These are phyloP conservation scores for Globisporangium nodosum DNA, from an alignment of 352 stramenopile genomes.

Conservation along the genomic window DNA sequence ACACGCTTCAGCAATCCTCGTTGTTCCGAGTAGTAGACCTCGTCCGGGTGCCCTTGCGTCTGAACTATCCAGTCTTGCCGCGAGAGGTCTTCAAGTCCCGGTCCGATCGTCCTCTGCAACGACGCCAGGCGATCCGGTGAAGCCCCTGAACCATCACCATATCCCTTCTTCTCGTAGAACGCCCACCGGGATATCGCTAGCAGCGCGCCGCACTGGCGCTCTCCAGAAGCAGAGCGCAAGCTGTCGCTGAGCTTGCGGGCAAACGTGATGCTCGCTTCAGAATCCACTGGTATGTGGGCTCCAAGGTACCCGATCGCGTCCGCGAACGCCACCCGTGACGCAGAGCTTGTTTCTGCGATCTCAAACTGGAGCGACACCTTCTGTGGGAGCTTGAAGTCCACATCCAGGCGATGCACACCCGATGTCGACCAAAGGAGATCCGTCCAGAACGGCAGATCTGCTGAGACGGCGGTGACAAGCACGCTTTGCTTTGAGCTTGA, in stretches of 20 bases:
- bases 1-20: constrained; percentile 39
- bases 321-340: constrained; percentile 43
- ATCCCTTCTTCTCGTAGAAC: constrained; percentile 26
- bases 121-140: constrained; percentile 1
- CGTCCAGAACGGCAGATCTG: constrained; percentile 30
- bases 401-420: constrained; percentile 22
- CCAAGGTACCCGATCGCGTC: constrained; percentile 49
- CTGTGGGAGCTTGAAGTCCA: constrained; percentile 8
- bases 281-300: constrained; percentile 22
- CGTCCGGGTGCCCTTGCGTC: neutral
- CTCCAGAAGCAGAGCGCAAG: constrained; percentile 33
- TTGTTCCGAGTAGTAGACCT: constrained; percentile 51
- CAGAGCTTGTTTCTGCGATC: constrained; percentile 16
- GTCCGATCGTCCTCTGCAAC: constrained; percentile 22
- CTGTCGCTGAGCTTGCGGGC: constrained; percentile 20
- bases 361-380: neutral
- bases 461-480: constrained; percentile 20
- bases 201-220: constrained; percentile 56
- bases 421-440: constrained; percentile 47
- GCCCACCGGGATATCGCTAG: constrained; percentile 50
- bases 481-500: constrained; percentile 15
- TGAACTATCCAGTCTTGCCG: constrained; percentile 37
- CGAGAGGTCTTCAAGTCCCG: constrained; percentile 27
- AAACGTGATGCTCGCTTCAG: constrained; percentile 13
- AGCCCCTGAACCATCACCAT: constrained; percentile 1